phyloP scores from a whole-genome alignment of 2,329 filamentous ascomycete species.

The Harringtonia lauricola region DNA sequence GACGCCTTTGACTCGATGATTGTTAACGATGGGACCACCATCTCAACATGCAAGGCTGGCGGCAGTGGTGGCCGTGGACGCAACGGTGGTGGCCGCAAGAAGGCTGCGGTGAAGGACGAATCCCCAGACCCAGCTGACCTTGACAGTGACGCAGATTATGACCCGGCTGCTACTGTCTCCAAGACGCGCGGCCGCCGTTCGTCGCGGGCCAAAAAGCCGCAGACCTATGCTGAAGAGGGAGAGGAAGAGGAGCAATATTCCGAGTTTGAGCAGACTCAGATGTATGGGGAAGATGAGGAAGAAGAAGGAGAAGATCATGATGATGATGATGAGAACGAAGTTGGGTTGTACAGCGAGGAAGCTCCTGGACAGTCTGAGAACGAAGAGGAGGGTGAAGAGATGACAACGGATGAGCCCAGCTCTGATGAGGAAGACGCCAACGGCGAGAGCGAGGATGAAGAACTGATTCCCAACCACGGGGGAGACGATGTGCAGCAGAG shows the following conservation, averaged over 20 bases:
- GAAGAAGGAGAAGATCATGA: too few relatives aligned
- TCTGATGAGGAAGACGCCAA: background rate
- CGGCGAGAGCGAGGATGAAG: constrained; percentile 1
- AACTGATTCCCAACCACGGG: background rate
- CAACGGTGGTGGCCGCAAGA: background rate
- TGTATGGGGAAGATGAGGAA: too few relatives aligned
- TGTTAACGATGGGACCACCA: background rate
- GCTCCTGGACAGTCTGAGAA: background rate
- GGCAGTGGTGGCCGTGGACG: background rate
- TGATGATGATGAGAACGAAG: too few relatives aligned
- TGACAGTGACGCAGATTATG: constrained; percentile 10
- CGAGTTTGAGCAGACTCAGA: too few relatives aligned
- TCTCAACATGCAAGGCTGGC: background rate
- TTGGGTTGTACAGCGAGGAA: too few relatives aligned
- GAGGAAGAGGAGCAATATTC: constrained; percentile 3
- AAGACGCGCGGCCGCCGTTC: background rate
- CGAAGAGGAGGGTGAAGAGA: constrained; percentile 4
- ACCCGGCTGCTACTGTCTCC: background rate
- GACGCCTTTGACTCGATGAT: constrained; percentile 11
- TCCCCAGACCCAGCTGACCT: constrained; percentile 7
- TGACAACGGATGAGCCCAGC: background rate
- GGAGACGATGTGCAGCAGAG: background rate
- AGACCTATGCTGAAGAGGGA: background rate
- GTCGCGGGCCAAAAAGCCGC: constrained; percentile 1
- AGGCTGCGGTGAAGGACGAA: background rate